Evolutionary conservation across 352 stramenopile species (phyloP), one percentile per base, ranked within the genome.

Genomic region (Pythium aquatile): DNA sequence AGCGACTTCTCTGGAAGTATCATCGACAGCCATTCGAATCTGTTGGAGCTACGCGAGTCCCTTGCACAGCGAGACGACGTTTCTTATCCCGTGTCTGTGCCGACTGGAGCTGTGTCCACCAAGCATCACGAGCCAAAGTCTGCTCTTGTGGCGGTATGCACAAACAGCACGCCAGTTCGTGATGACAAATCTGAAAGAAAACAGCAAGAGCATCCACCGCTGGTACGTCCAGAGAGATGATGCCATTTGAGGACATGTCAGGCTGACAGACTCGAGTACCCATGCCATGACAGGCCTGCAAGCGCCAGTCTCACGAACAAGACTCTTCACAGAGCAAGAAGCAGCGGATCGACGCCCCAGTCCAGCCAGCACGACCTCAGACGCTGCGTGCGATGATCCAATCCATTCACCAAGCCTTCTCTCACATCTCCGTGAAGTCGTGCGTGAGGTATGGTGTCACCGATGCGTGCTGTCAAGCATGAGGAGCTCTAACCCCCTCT

Each of bases 401-500:
- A 9, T 55, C 44, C 5, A 62, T 61, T 35, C 42, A 24, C n/a
- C 32, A 58, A 10, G 11, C 26, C 3, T 55, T 65, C 49, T 4
- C 9, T 30, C 57, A 46, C 29, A 39, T 70, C 20, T 42, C 58
- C 0, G 24, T 63, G 30, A 65, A 58, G 7, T 65, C 64, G 7
- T 66, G 64, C 26, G 64, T 70, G 20, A 63, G 57, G 64, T 70
- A 47, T 9, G 62, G 32, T 52, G 39, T 24, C 20, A 24, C 20
- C 14, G 13, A 24, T 20, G 39, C 6, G 3, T 47, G 4, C 13
- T 24, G 14, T 16, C 16, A 26, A 47, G 8, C 17, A 47, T 24
- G 13, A 24, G 39, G 14, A 24, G 7, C 5, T 24, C 13, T 16
- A 47, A 20, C 39, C 17, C 7, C 5, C 16, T 48, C 42, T 48